Base-by-base conservation (phyloP, 148 eudicot species). In the Mesembryanthemum crystallinum region DNA sequence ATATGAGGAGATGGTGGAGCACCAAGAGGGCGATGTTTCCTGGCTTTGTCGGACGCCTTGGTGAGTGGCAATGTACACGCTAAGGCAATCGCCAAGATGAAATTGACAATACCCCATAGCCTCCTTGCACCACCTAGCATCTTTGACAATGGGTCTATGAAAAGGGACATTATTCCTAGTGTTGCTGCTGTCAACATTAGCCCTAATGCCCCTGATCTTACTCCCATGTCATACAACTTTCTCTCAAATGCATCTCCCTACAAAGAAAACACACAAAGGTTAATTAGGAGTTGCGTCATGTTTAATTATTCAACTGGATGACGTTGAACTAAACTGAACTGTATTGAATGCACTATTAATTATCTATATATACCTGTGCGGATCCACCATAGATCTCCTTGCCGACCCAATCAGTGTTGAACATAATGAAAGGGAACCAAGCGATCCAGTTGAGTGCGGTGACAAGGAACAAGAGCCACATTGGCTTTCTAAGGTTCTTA, bases 331-430 rank as follows among this genome's bases (percentile, higher is more conserved):
- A n/a, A n/a, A n/a, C n/a, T n/a, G n/a, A n/a, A n/a, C n/a, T n/a
- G n/a, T n/a, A n/a, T n/a, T n/a, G n/a, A n/a, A n/a, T n/a, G n/a
- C n/a, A n/a, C n/a, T n/a, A n/a, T n/a, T n/a, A n/a, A n/a, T n/a
- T n/a, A n/a, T n/a, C n/a, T n/a, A 45, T 55, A 3, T 15, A 23
- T 77, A 81, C 84, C 84, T 73, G 83, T 1, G 80, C 80, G 5
- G 71, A 28, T 10, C 97, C 97, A 1, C 97, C 97, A 59, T 81
- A 92, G 8, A 92, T 85, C 79, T 92, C 97, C 21, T 58, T 78
- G 2, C 92, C 95, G 78, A 90, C 90, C 97, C 97, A 92, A 66
- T 92, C 97, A 14, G 97, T 92, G 71, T 90, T 88, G 72, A 75
- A 92, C 83, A 86, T 79, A 35, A 88, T 29, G 76, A 90, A 92